phyloP scores from a whole-genome alignment of 164 flowering plant species.

The Berberis thunbergii region DNA sequence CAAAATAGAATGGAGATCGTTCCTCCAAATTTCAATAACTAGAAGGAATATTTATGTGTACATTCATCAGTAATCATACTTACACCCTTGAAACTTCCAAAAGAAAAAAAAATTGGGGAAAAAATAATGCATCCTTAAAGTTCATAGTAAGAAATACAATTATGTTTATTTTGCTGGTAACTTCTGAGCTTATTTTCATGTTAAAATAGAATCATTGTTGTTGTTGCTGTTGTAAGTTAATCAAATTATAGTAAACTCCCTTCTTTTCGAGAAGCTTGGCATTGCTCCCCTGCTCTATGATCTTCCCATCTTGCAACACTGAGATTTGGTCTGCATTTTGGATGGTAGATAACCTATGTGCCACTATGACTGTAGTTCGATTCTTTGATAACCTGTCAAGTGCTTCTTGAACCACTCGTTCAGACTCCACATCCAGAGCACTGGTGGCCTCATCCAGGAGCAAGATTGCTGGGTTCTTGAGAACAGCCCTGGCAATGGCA shows the following conservation, averaged over 20 bases:
- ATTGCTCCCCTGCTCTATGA: conserved; percentile 86
- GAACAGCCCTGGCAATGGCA: conserved; percentile 89
- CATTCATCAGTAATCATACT: too few relatives aligned
- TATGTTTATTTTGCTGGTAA: too few relatives aligned
- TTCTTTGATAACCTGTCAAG: conserved; percentile 76
- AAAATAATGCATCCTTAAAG: too few relatives aligned
- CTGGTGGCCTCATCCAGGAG: conserved; percentile 94
- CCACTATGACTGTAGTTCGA: conserved; percentile 82
- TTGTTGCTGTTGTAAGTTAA: conserved; percentile 59
- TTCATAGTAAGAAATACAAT: too few relatives aligned
- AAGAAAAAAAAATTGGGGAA: too few relatives aligned
- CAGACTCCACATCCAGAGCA: conserved; percentile 87
- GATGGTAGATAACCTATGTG: conserved; percentile 87
- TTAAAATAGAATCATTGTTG: background rate
- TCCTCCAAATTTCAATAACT: too few relatives aligned
- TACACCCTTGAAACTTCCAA: too few relatives aligned
- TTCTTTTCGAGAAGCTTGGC: conserved; percentile 46
- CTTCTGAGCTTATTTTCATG: too few relatives aligned
- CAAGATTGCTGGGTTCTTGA: conserved; percentile 83
- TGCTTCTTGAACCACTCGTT: conserved; percentile 82
- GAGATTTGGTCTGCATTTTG: conserved; percentile 81
- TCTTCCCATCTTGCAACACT: conserved; percentile 79
- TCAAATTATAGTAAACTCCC: conserved; percentile 62
- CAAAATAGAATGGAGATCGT: too few relatives aligned
- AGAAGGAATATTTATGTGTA: too few relatives aligned